A percentile compares a stretch with the other conserved stretches of the same genome.
phyloP scores from a whole-genome alignment of 2,329 filamentous ascomycete genomes.

The Aspergillus brunneoviolaceus region DNA sequence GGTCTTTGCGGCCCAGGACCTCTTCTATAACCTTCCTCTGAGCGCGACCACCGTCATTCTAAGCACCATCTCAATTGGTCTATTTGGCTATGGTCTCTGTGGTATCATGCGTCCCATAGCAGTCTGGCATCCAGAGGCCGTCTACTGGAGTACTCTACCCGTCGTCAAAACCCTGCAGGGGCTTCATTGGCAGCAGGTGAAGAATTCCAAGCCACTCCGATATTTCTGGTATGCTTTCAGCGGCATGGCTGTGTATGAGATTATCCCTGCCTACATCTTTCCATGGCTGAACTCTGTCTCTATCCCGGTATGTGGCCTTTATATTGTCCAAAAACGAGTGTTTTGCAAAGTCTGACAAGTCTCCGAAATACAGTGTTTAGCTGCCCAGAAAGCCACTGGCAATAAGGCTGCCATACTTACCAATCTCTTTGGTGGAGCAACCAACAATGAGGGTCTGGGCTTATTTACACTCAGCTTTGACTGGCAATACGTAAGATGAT shows the following conservation, averaged over 20 bases:
- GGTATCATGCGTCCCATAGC: slow-evolving; percentile 55
- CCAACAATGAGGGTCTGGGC: slow-evolving; percentile 27
- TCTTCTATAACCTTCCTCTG: slow-evolving; percentile 46
- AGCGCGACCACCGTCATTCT: slow-evolving; percentile 49
- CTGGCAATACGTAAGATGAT: slow-evolving; percentile 27
- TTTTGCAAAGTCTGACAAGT: neutral
- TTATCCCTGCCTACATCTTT: slow-evolving; percentile 28
- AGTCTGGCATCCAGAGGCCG: slow-evolving; percentile 57
- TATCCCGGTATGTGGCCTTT: slow-evolving; percentile 8
- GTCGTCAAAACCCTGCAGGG: slow-evolving; percentile 36
- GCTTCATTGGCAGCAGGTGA: slow-evolving; percentile 31
- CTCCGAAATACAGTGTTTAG: slow-evolving; percentile 10
- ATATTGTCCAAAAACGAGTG: neutral
- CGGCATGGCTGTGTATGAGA: slow-evolving; percentile 20
- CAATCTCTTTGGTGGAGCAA: slow-evolving; percentile 25
- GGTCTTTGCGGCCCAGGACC: slow-evolving; percentile 8
- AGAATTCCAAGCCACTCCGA: slow-evolving; percentile 27
- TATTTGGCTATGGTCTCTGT: slow-evolving; percentile 57
- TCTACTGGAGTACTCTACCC: slow-evolving; percentile 54
- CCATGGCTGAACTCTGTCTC: slow-evolving; percentile 26
- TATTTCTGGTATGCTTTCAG: slow-evolving; percentile 36
- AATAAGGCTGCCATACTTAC: slow-evolving; percentile 14
- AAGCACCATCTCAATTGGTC: slow-evolving; percentile 53
- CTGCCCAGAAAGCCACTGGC: slow-evolving; percentile 12
- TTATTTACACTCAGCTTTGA: slow-evolving; percentile 26